Base-by-base conservation (phyloP, 2,329 filamentous ascomycete species). In the Fusarium ambrosium region DNA sequence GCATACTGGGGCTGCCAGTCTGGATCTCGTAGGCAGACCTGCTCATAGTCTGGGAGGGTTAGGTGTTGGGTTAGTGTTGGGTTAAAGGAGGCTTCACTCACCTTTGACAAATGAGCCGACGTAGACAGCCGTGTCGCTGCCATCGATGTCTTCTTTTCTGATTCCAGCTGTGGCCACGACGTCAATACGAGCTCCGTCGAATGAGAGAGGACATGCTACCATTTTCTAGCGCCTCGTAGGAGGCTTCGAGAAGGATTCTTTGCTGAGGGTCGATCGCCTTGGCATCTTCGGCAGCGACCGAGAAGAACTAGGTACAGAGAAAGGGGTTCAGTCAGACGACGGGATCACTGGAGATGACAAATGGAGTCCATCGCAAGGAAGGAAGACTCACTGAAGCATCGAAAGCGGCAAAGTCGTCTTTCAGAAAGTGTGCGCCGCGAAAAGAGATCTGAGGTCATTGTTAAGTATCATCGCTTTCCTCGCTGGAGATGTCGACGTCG, bases 191-290 rank as follows among this genome's bases (percentile, higher is more conserved):
- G 36, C 36, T 10, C 8, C 4, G 2, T 3, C 8, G 16, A 10
- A 14, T 11, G 11, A 4, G 6, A 53, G 8, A 13, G 1, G 16
- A 4, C 5, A 34, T 32, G 79, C 27, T 65, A 86, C 87, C 86
- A 70, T 85, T 88, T 69, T 89, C 87, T 2, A 89, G 80, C 22
- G 86, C 86, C 70, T 89, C 87, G 45, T 88, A 89, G 4, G 84
- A 85, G 8, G 84, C 81, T 69, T 90, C 88, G 1, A 90, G 83
- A 1, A 89, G 80, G 24, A 89, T 81, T n/a, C 88, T 80, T 71
- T 89, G 87, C 66, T 89, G 87, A 8, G 88, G 88, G 61, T 90
- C 88, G 65, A 89, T 86, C 4, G 88, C 86, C 27, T 84, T 84
- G 20, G 87, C 87, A 62, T 89, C 87, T 20, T 87, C 85, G 0